Percentiles rank a stretch among this genome's conserved stretches.
phyloP scores from a whole-genome alignment of 2,329 filamentous ascomycete species.

The Lecanicillium sp. region DNA sequence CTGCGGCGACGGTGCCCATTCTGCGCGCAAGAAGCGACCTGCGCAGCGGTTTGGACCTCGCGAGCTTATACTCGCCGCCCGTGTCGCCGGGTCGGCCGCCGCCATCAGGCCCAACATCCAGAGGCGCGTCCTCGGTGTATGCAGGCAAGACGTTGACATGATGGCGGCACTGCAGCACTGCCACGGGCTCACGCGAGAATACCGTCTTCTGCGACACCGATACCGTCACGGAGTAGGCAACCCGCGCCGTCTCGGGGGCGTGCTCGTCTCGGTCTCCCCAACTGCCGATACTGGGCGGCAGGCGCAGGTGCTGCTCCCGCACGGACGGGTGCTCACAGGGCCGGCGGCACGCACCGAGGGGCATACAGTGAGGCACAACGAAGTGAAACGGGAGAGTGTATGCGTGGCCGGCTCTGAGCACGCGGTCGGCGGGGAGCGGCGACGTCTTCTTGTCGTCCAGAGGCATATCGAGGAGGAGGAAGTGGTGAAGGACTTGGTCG shows the following conservation, averaged over 20 bases:
- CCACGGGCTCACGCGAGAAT: background rate
- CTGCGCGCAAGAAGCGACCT: constrained; percentile 3
- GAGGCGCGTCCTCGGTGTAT: constrained; percentile 1
- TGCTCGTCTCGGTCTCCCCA: constrained; percentile 8
- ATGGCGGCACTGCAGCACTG: background rate
- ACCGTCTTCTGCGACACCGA: background rate
- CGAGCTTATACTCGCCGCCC: background rate
- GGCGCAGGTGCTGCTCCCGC: constrained; percentile 6
- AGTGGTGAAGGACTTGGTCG: constrained; percentile 4
- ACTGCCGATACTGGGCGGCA: background rate
- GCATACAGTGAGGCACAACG: constrained; percentile 1
- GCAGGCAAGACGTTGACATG: constrained; percentile 2
- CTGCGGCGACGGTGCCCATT: background rate
- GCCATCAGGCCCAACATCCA: background rate
- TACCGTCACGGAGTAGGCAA: constrained; percentile 3
- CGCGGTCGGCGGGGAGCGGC: background rate
- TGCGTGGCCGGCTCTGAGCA: constrained; percentile 3
- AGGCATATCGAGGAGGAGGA: constrained; percentile 9
- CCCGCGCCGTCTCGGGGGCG: constrained; percentile 1
- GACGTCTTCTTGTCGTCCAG: background rate
- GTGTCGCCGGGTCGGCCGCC: too few relatives aligned
- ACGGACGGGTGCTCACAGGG: background rate
- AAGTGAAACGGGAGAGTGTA: constrained; percentile 8
- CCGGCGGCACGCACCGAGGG: background rate
- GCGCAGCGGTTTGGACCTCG: background rate